Percentiles rank a stretch among this genome's conserved stretches.
Conservation (phyloP, 495 filamentous ascomycete species). For the Aspergillus kassunensis region DNA sequence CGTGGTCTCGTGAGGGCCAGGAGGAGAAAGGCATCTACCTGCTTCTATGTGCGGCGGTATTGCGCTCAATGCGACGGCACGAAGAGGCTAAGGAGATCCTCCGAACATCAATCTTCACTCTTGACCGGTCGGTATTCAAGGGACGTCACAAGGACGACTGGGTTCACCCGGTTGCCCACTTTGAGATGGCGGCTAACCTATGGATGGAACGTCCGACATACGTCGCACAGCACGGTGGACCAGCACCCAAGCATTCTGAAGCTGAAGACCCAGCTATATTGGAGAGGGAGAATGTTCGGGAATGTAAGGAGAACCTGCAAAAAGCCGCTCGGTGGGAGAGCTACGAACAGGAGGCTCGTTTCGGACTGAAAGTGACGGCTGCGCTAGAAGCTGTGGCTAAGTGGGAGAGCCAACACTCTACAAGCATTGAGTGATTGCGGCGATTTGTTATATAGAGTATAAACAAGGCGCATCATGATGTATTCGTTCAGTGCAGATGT, state of each 20-base stretch:
- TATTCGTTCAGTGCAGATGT: conserved; percentile 6
- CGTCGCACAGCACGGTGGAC: conserved; percentile 25
- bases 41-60: conserved; percentile 62
- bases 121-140: conserved; percentile 68
- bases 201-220: conserved; percentile 63
- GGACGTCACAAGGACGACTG: conserved; percentile 77
- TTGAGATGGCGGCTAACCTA: conserved; percentile 79
- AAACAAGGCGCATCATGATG: conserved; percentile 13
- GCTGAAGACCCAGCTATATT: conserved; percentile 25
- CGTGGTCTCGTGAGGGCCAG: conserved; percentile 53
- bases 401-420: conserved; percentile 46
- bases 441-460: no score
- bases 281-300: conserved; percentile 51
- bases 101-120: conserved; percentile 53
- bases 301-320: conserved; percentile 69
- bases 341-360: conserved; percentile 80
- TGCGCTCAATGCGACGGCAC: conserved; percentile 57
- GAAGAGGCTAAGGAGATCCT: conserved; percentile 63
- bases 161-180: conserved; percentile 73
- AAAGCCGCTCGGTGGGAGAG: conserved; percentile 80
- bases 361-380: conserved; percentile 81
- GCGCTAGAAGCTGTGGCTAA: conserved; percentile 72
- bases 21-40: conserved; percentile 74
- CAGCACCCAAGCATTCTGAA: conserved; percentile 7
- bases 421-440: conserved; percentile 8